phyloP scores from a whole-genome alignment of 768 basidiomycete genomes.

The Panus rudis region DNA sequence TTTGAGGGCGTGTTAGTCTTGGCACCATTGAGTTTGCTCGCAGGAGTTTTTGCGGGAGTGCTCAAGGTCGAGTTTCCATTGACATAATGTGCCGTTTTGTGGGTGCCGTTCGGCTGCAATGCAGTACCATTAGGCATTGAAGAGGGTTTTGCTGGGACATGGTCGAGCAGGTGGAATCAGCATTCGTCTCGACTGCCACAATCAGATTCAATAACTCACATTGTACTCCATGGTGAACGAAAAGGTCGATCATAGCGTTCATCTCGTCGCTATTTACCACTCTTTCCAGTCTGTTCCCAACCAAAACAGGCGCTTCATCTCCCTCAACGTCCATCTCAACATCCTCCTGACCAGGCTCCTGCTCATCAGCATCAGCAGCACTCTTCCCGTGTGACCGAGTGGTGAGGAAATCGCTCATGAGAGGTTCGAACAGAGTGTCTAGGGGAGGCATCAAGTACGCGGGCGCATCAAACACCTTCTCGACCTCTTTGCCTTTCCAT shows the following conservation, averaged over 20 bases:
- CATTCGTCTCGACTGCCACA: no score
- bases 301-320: conserved; percentile 8
- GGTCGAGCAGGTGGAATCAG: no score
- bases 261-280: conserved; percentile 51
- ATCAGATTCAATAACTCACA: conserved; percentile 25
- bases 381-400: conserved; percentile 12
- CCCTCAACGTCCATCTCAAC: conserved; percentile 20
- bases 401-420: conserved; percentile 43
- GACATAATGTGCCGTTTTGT: conserved; percentile 11
- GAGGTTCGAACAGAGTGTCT: conserved; percentile 59
- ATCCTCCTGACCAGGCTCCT: conserved; percentile 26
- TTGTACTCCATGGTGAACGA: conserved; percentile 44
- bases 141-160: no score
- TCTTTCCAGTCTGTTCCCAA: conserved; percentile 23
- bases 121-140: no score
- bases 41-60: conserved; percentile 7
- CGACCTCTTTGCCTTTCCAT: conserved; percentile 36
- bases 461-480: conserved; percentile 55
- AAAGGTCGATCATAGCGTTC: conserved; percentile 52
- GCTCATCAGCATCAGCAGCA: conserved; percentile 7
- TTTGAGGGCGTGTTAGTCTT: not conserved
- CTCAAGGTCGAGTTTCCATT: conserved; percentile 5
- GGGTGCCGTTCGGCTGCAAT: conserved; percentile 13
- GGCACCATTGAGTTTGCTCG: conserved; percentile 9
- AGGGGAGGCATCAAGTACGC: conserved; percentile 75